Percentiles rank a stretch among this genome's conserved stretches.
Evolutionary conservation across 2,329 filamentous ascomycete species (phyloP).

Genomic region (Dothideomycetes sp.): DNA sequence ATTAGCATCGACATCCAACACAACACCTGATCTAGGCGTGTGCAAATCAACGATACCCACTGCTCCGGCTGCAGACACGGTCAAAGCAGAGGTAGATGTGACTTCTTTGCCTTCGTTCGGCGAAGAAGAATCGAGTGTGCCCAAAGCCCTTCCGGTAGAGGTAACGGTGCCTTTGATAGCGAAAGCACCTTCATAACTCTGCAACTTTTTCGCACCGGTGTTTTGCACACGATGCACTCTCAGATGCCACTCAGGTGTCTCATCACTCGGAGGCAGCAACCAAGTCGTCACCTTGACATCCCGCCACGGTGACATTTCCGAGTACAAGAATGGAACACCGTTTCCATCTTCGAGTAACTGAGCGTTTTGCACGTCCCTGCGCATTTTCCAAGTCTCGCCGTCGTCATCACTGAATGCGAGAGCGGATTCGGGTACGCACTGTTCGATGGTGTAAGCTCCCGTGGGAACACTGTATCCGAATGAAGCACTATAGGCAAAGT

Average conservation of each 20-base stretch:
- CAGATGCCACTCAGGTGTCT: constrained; percentile 60
- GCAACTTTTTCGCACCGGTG: constrained; percentile 50
- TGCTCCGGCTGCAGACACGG: constrained; percentile 41
- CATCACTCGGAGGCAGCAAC: constrained; percentile 51
- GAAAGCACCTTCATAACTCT: constrained; percentile 67
- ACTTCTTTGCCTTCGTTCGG: constrained; percentile 35
- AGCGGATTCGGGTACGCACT: constrained; percentile 66
- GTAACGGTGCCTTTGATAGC: constrained; percentile 55
- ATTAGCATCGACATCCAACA: constrained; percentile 70
- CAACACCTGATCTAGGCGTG: constrained; percentile 45
- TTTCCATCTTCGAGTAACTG: constrained; percentile 51
- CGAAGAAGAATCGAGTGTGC: constrained; percentile 25
- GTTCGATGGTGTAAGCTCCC: constrained; percentile 65
- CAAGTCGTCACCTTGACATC: constrained; percentile 59
- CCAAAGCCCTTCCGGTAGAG: constrained; percentile 50
- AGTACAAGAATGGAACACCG: constrained; percentile 52
- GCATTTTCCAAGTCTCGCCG: constrained; percentile 70
- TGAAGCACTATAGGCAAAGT: constrained; percentile 67
- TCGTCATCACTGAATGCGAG: constrained; percentile 68
- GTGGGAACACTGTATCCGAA: constrained; percentile 72
- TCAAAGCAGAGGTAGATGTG: constrained; percentile 29
- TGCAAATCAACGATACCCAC: constrained; percentile 43
- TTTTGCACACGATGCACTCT: constrained; percentile 54
- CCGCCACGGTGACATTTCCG: constrained; percentile 60
- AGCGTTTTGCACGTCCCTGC: constrained; percentile 58